These are phyloP conservation scores for Termitomyces sp. DNA, from an alignment of 768 basidiomycete species.

Conservation along the genomic window DNA sequence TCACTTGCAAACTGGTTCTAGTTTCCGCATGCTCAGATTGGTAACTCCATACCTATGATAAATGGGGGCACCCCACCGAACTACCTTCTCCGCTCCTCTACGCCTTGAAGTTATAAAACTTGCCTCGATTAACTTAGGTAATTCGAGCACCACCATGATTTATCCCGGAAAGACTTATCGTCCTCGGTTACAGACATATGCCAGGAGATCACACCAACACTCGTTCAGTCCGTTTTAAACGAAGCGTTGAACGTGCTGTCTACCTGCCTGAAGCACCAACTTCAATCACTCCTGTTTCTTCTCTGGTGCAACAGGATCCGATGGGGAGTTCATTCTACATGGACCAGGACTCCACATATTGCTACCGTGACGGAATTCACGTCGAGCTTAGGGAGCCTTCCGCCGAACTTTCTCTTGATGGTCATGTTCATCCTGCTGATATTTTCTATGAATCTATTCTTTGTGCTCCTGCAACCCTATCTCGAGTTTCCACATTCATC, in stretches of 20 bases:
- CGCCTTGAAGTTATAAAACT: neutral
- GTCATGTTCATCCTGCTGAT: neutral
- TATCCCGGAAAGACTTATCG: too few species aligned
- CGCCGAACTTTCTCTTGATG: neutral
- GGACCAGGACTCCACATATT: neutral
- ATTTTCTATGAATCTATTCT: neutral
- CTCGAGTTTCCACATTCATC: neutral
- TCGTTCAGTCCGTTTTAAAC: neutral
- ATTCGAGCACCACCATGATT: too few species aligned
- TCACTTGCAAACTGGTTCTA: neutral
- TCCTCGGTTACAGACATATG: neutral
- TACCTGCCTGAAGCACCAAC: neutral
- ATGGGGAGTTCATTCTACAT: neutral
- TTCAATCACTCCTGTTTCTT: neutral
- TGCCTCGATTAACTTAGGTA: neutral
- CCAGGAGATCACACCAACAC: too few species aligned
- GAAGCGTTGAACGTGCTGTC: neutral
- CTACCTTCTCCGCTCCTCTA: too few species aligned
- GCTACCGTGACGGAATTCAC: neutral
- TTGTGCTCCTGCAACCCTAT: neutral
- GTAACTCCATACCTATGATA: too few species aligned
- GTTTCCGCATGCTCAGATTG: neutral
- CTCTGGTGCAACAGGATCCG: too few species aligned
- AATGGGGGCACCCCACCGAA: neutral
- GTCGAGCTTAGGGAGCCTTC: neutral